Conservation (phyloP, 2,329 filamentous ascomycete species). For the Dactylellina drechsleri region DNA sequence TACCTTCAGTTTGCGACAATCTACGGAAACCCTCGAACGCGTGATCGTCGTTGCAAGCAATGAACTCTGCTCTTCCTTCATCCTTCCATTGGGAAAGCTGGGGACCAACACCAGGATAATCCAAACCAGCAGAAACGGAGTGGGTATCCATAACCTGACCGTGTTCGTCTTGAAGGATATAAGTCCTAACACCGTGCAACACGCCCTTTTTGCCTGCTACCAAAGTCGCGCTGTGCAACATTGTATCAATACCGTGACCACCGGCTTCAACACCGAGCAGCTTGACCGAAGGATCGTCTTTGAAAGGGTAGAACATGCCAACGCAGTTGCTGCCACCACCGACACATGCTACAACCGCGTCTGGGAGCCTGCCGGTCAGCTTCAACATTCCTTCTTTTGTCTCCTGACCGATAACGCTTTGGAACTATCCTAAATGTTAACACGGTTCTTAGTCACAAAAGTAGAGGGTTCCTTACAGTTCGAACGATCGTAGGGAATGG, state of each 20-base stretch:
- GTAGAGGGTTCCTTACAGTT: slow-evolving; percentile 64
- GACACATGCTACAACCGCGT: slow-evolving; percentile 95
- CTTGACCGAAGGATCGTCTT: slow-evolving; percentile 83
- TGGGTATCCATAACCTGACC: slow-evolving; percentile 96
- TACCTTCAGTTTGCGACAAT: slow-evolving; percentile 88
- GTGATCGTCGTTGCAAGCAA: slow-evolving; percentile 89
- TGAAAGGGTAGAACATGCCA: slow-evolving; percentile 98
- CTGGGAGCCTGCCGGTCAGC: slow-evolving; percentile 86
- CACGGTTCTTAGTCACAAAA: neutral
- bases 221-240: slow-evolving; percentile 86
- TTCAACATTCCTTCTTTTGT: slow-evolving; percentile 91
- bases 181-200: slow-evolving; percentile 93
- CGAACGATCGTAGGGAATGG: slow-evolving; percentile 97
- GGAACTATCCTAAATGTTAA: slow-evolving; percentile 69
- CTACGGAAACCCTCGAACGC: slow-evolving; percentile 88
- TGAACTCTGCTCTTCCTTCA: slow-evolving; percentile 81
- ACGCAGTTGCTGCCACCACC: slow-evolving; percentile 94
- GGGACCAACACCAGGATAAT: slow-evolving; percentile 96
- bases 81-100: slow-evolving; percentile 96
- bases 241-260: slow-evolving; percentile 88
- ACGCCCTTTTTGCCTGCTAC: slow-evolving; percentile 89
- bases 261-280: slow-evolving; percentile 94
- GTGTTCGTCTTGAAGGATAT: slow-evolving; percentile 89
- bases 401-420: slow-evolving; percentile 93
- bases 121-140: slow-evolving; percentile 93